A percentile compares a stretch with the other conserved stretches of the same genome.
phyloP scores from a whole-genome alignment of 2,329 filamentous ascomycete genomes.

The Penicillium sp. region DNA sequence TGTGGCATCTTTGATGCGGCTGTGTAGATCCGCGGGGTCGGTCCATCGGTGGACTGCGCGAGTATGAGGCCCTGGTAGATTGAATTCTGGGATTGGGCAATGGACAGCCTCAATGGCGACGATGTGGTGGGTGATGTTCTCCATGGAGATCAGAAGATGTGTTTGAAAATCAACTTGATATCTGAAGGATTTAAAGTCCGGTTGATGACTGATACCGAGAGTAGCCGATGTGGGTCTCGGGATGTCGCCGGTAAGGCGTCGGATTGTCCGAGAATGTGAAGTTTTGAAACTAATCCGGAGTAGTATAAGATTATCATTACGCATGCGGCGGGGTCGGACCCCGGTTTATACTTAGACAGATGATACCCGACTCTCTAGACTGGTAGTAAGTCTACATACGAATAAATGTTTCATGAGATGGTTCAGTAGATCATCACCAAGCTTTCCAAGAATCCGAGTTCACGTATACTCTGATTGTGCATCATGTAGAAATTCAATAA shows the following conservation, averaged over 20 bases:
- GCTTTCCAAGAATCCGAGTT: background rate
- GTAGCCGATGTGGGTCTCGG: conserved; percentile 1
- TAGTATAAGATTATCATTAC: background rate
- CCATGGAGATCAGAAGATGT: background rate
- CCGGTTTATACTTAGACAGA: background rate
- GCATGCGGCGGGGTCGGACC: background rate
- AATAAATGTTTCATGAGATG: background rate
- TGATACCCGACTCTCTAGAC: background rate
- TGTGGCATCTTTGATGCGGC: conserved; percentile 46
- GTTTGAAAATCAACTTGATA: background rate
- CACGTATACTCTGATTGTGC: background rate
- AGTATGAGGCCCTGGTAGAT: conserved; percentile 45
- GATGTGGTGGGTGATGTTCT: conserved; percentile 40
- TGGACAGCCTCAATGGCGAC: conserved; percentile 50
- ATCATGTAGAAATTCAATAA: background rate
- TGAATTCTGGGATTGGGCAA: conserved; percentile 39
- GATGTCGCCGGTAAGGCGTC: background rate
- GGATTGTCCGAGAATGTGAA: background rate
- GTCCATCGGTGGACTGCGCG: conserved; percentile 34
- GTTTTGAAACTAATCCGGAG: background rate
- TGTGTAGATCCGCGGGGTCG: conserved; percentile 31
- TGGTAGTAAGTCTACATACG: no score
- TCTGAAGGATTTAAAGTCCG: background rate
- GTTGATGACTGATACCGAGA: background rate
- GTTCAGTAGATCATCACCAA: background rate